These are phyloP conservation scores for Salix suchowensis DNA, from an alignment of 345 rosid genomes.

Conservation along the genomic window DNA sequence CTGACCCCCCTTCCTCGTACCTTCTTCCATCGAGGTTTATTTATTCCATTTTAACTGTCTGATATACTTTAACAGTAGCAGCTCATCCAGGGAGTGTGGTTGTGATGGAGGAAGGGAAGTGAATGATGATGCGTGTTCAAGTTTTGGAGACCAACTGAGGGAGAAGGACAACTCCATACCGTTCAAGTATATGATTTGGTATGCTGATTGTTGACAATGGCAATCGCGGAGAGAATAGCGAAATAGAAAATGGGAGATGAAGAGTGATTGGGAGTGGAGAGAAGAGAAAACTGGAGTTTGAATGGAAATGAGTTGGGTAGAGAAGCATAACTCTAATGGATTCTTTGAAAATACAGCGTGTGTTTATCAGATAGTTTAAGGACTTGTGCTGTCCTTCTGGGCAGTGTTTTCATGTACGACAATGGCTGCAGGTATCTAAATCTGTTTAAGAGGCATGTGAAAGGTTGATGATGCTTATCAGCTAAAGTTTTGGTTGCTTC, in stretches of 20 bases:
- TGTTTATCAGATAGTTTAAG: slow-evolving; percentile 16
- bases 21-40: slow-evolving; percentile 21
- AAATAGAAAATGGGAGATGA: slow-evolving; percentile 27
- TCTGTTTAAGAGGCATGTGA: not conserved
- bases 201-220: slow-evolving; percentile 6
- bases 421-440: not conserved
- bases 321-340: slow-evolving; percentile 32
- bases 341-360: slow-evolving; percentile 24
- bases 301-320: slow-evolving; percentile 27
- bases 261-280: slow-evolving; percentile 29
- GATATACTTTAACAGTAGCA: slow-evolving; percentile 31
- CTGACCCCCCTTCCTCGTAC: slow-evolving; percentile 13
- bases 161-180: not conserved
- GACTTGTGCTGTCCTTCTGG: slow-evolving; percentile 18
- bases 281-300: slow-evolving; percentile 27
- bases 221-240: slow-evolving; percentile 19
- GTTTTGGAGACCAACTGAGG: slow-evolving; percentile 19
- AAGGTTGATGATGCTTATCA: not conserved
- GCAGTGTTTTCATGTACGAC: not conserved
- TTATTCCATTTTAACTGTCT: slow-evolving; percentile 25
- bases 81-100: slow-evolving; percentile 25
- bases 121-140: slow-evolving; percentile 17
- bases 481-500: slow-evolving; percentile 13
- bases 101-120: slow-evolving; percentile 30
- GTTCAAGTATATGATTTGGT: slow-evolving; percentile 10